Base-by-base conservation (phyloP, 192 early-diverging fungal genomes). In the Linnemannia elongata region DNA sequence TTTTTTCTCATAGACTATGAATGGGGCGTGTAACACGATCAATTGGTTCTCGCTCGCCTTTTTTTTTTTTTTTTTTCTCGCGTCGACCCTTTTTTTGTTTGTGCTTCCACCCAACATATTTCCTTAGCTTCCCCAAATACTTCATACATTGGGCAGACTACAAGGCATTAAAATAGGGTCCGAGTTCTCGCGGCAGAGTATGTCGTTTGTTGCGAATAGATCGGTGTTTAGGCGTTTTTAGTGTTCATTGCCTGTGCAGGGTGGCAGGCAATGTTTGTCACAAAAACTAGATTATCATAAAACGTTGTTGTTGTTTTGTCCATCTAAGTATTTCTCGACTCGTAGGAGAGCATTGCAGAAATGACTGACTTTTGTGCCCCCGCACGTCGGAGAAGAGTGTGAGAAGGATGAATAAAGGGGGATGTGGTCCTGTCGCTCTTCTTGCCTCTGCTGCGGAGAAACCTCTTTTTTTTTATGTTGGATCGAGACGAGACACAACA, bases 401-500 rank as follows among this genome's bases (percentile, higher is more conserved):
- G n/a, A 60, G 55, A 60, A 55, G 24, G 55, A 60, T 27, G 52
- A 54, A 54, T 20, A 55, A 18, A 1, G 6, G 22, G 22, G 20
- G 52, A 24, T 2, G 22, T 55, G 22, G 57, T 66, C 30, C 27
- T 45, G 9, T 3, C n/a, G n/a, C n/a, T n/a, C n/a, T n/a, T 1
- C 60, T 10, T 66, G 60, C 33, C 30, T 30, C 10, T 66, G 60
- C 60, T 66, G 60, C 60, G 60, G 60, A 66, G 24, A 8, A 10
- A 60, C 22, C n/a, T 2, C 24, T n/a, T 60, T 60, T 57, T 57
- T 57, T 60, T 66, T 33, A 60, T 60, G 17, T 60, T 57, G 20
- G 55, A 57, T 57, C 24, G 55, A 57, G 55, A 60, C 20, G 20
- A 6, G 7, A 55, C 3, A 24, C 60, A 82, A 82, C 57, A 77